phyloP scores from a whole-genome alignment of 2,329 filamentous ascomycete genomes.

The Dactylellina sp. region DNA sequence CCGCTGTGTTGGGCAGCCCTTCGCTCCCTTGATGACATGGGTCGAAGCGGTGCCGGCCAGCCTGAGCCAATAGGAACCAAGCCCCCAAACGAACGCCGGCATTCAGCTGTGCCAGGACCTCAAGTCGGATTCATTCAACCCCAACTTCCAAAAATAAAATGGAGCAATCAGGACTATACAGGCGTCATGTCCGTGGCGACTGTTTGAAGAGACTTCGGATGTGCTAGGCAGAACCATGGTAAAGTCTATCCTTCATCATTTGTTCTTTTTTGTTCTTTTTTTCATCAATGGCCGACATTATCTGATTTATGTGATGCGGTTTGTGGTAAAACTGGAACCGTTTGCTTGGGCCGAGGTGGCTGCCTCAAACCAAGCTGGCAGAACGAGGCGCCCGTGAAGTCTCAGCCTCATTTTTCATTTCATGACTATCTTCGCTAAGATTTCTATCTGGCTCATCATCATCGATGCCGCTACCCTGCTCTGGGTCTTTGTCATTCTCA shows the following conservation, averaged over 20 bases:
- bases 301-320: conserved; percentile 48
- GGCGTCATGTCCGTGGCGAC: not conserved
- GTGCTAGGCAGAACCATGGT: conserved; percentile 46
- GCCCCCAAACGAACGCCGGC: conserved; percentile 3
- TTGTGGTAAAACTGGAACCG: conserved; percentile 30
- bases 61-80: conserved; percentile 39
- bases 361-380: conserved; percentile 40
- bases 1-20: conserved; percentile 42
- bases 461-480: conserved; percentile 61
- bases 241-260: conserved; percentile 13
- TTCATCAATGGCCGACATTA: conserved; percentile 2
- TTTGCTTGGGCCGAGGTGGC: conserved; percentile 37
- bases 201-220: conserved; percentile 1
- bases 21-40: too few relatives aligned
- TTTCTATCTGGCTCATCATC: conserved; percentile 62
- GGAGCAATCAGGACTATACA: conserved; percentile 25
- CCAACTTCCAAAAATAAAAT: conserved; percentile 46
- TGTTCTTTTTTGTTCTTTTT: conserved; percentile 15
- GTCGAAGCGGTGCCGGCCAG: too few relatives aligned
- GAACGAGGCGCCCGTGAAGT: conserved; percentile 42
- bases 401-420: conserved; percentile 56
- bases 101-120: conserved; percentile 42
- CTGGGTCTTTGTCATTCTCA: conserved; percentile 64
- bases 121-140: not conserved
- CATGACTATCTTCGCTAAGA: conserved; percentile 61